phyloP scores from a whole-genome alignment of 2,329 filamentous ascomycete genomes.

The Aureobasidium sp. region DNA sequence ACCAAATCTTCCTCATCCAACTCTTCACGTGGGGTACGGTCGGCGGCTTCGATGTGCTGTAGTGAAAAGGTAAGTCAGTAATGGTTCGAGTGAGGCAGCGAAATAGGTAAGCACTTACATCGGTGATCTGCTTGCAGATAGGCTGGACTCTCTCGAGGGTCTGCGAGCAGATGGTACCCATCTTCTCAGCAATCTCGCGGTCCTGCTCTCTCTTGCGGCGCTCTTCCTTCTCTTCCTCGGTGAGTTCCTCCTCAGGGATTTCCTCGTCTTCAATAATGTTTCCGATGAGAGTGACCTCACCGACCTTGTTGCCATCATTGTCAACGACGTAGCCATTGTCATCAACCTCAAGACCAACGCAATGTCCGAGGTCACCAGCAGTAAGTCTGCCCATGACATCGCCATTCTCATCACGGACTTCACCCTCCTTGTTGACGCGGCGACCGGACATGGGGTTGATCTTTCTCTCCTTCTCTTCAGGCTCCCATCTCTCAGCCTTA shows the following conservation, averaged over 20 bases:
- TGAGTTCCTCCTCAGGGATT: conserved; percentile 50
- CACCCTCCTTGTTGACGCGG: conserved; percentile 46
- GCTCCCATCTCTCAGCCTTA: conserved; percentile 45
- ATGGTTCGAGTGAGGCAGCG: neutral
- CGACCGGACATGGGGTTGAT: conserved; percentile 53
- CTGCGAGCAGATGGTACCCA: conserved; percentile 63
- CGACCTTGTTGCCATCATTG: conserved; percentile 54
- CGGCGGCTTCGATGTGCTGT: conserved; percentile 68
- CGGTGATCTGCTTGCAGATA: conserved; percentile 77
- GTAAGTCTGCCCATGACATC: conserved; percentile 43
- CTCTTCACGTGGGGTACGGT: conserved; percentile 75
- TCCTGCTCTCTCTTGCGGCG: conserved; percentile 54
- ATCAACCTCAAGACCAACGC: conserved; percentile 43
- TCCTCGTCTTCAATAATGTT: conserved; percentile 50
- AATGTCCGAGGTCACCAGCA: conserved; percentile 43
- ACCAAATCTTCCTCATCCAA: conserved; percentile 86
- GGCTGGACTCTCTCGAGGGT: conserved; percentile 78
- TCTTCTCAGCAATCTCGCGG: conserved; percentile 67
- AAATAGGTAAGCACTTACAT: conserved; percentile 42
- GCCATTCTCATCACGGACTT: conserved; percentile 44
- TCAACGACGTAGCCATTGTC: conserved; percentile 45
- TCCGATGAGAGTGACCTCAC: conserved; percentile 53
- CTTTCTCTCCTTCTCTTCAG: conserved; percentile 44
- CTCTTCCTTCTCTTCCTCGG: conserved; percentile 44
- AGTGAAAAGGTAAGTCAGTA: conserved; percentile 21